These are phyloP conservation scores for Pseudonitzschia multiseries DNA, from an alignment of 108 stramenopile species.

Conservation along the genomic window DNA sequence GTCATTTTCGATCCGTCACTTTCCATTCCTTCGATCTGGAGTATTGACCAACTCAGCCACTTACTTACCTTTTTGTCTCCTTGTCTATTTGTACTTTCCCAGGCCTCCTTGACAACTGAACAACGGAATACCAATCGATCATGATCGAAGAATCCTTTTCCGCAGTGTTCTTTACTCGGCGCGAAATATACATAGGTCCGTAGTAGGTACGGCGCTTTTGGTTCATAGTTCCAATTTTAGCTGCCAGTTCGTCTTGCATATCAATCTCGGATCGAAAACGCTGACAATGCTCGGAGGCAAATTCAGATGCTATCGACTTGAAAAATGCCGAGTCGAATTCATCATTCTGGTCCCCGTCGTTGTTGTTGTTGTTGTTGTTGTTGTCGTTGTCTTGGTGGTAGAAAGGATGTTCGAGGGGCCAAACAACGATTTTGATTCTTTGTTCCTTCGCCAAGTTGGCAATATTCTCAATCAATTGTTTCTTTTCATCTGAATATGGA, in stretches of 20 bases:
- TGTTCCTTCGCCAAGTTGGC: constrained; percentile 56
- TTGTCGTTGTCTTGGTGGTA: not conserved
- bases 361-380: not conserved
- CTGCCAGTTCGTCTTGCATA: not conserved
- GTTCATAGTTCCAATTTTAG: constrained; percentile 5
- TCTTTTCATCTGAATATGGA: constrained; percentile 42
- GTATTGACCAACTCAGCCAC: not conserved
- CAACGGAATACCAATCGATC: constrained; percentile 58
- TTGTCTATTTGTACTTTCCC: constrained; percentile 48
- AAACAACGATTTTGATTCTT: constrained; percentile 52
- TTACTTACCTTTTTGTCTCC: constrained; percentile 55
- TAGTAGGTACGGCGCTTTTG: constrained; percentile 35
- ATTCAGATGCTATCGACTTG: constrained; percentile 24
- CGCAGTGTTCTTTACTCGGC: not conserved
- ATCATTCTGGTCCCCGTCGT: not conserved
- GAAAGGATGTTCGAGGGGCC: constrained; percentile 39
- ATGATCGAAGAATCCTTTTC: constrained; percentile 50
- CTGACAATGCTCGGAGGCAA: not conserved
- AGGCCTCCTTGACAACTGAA: constrained; percentile 64
- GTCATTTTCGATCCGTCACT: too few species aligned
- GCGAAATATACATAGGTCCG: constrained; percentile 45
- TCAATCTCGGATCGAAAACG: not conserved
- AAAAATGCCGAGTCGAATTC: constrained; percentile 13
- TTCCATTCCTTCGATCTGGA: not conserved
- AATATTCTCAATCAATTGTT: constrained; percentile 38